These are phyloP conservation scores for Cercospora berteroae DNA, from an alignment of 2,329 filamentous ascomycete species.

Conservation along the genomic window DNA sequence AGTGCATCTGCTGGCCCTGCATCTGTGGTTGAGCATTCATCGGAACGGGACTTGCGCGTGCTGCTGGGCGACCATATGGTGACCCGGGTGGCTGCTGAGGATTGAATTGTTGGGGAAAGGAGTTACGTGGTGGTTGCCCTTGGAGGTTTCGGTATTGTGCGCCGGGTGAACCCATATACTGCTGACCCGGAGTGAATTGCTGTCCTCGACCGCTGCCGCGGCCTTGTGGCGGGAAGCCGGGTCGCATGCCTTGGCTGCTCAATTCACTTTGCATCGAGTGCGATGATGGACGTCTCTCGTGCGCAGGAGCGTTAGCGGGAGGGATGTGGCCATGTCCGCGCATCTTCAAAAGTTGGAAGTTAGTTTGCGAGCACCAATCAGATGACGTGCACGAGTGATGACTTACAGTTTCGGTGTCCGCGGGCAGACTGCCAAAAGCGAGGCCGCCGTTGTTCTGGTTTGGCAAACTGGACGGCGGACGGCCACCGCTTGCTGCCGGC, in stretches of 20 bases:
- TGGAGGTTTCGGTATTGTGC: conserved; percentile 53
- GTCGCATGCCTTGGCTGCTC: conserved; percentile 55
- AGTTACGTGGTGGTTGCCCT: conserved; percentile 48
- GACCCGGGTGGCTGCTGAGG: conserved; percentile 37
- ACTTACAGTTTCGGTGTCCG: conserved; percentile 68
- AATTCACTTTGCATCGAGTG: conserved; percentile 77
- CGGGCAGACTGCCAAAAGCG: conserved; percentile 77
- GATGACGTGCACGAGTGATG: conserved; percentile 21
- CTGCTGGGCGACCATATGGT: conserved; percentile 42
- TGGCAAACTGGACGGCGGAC: conserved; percentile 73
- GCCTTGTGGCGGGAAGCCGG: conserved; percentile 42
- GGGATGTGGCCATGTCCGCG: conserved; percentile 25
- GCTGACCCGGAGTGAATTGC: conserved; percentile 43
- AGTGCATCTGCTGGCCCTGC: conserved; percentile 61
- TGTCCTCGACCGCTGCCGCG: conserved; percentile 56
- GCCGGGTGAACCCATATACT: conserved; percentile 55
- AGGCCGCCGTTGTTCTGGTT: conserved; percentile 70
- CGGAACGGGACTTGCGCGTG: conserved; percentile 59
- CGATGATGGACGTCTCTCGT: conserved; percentile 81
- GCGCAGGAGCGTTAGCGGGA: conserved; percentile 57
- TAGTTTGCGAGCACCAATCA: conserved; percentile 16
- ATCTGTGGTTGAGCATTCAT: conserved; percentile 65
- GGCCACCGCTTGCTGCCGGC: conserved; percentile 72
- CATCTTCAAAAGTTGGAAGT: conserved; percentile 24
- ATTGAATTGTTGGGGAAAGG: conserved; percentile 38